phyloP scores from a whole-genome alignment of 306 rosid genomes.

The Gastrolobium bilobum region DNA sequence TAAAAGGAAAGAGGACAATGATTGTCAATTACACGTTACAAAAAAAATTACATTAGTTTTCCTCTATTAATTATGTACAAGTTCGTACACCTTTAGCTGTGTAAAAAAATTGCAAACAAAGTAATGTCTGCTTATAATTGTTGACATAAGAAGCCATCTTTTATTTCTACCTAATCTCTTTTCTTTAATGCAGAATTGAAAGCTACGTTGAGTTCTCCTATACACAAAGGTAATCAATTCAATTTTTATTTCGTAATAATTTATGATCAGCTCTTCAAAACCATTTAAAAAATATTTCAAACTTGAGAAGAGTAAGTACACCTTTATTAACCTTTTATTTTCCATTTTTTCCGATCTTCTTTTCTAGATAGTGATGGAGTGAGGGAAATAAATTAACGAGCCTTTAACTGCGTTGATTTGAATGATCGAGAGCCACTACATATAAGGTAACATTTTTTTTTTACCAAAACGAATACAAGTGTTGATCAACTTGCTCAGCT shows the following conservation, averaged over 20 bases:
- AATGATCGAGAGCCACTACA: constrained; percentile 36
- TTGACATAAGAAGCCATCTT: too few relatives aligned
- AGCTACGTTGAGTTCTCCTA: not conserved
- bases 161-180: too few relatives aligned
- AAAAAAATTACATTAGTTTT: too few relatives aligned
- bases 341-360: not conserved
- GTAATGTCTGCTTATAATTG: too few relatives aligned
- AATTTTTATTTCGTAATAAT: not conserved
- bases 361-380: not conserved
- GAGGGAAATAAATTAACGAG: constrained; percentile 2
- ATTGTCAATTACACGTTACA: too few relatives aligned
- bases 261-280: not conserved
- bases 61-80: too few relatives aligned
- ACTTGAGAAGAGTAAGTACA: not conserved
- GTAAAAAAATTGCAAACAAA: too few relatives aligned
- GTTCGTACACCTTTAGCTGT: too few relatives aligned
- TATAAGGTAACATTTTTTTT: not conserved
- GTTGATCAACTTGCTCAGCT: constrained; percentile 34
- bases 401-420: constrained; percentile 20
- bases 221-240: constrained; percentile 13
- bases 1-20: not conserved
- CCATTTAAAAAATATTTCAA: not conserved
- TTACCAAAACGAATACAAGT: constrained; percentile 21
- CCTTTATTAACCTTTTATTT: not conserved
- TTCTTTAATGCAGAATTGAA: too few relatives aligned